phyloP scores from a whole-genome alignment of 83 land plant species.

The Isoetes engelmannii region DNA sequence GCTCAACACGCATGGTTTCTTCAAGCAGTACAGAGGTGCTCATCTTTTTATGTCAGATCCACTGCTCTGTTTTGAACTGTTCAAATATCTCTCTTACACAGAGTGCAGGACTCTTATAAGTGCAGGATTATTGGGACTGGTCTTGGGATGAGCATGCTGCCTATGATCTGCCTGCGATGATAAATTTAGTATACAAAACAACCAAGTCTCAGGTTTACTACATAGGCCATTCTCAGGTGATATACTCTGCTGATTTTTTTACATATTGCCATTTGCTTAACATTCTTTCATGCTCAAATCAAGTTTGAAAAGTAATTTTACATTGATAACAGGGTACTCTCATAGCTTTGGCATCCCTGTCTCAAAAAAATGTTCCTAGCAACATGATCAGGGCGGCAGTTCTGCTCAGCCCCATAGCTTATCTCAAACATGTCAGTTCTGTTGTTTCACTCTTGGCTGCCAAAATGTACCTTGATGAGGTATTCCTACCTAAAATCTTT shows the following conservation, averaged over 20 bases:
- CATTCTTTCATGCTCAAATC: background rate
- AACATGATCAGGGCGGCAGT: slow-evolving; percentile 39
- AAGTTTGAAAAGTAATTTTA: background rate
- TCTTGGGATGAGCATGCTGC: slow-evolving; percentile 61
- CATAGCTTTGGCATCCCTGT: slow-evolving; percentile 44
- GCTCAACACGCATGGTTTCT: slow-evolving; percentile 1
- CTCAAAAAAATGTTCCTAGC: slow-evolving; percentile 29
- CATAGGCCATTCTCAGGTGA: slow-evolving; percentile 65
- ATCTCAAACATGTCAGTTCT: slow-evolving; percentile 40
- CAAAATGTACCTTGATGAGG: slow-evolving; percentile 29
- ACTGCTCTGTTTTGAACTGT: too few relatives aligned
- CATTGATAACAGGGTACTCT: slow-evolving; percentile 36
- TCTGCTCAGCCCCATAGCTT: slow-evolving; percentile 45
- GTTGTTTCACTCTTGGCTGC: slow-evolving; percentile 21
- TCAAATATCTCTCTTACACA: too few relatives aligned
- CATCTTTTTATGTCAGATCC: background rate
- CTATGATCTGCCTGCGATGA: slow-evolving; percentile 53
- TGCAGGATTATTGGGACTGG: slow-evolving; percentile 77
- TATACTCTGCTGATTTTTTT: background rate
- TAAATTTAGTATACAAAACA: slow-evolving; percentile 31
- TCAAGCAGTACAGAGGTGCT: background rate
- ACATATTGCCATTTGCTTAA: too few relatives aligned
- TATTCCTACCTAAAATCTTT: background rate
- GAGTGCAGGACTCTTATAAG: too few relatives aligned
- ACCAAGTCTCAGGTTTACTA: slow-evolving; percentile 43